Evolutionary conservation across 805 yeast genomes (phyloP).

Genomic region (Metschnikowia gelsemii): DNA sequence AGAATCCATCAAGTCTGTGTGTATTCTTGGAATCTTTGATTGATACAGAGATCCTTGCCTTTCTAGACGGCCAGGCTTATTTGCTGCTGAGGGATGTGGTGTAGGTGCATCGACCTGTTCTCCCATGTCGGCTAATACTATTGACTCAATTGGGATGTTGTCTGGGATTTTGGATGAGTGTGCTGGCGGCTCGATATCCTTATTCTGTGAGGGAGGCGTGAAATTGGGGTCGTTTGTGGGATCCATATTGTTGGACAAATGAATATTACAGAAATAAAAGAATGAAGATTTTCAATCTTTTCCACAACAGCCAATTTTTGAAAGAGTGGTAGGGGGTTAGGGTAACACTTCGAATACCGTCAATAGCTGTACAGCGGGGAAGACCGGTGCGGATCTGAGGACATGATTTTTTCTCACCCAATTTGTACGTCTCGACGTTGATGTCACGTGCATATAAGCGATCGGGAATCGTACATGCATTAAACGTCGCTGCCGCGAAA

Average conservation of each 20-base stretch:
- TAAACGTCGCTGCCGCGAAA: no score
- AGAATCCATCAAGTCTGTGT: conserved; percentile 51
- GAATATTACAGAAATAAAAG: no score
- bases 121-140: conserved; percentile 65
- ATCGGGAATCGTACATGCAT: not conserved
- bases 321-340: no score
- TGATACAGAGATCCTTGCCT: conserved; percentile 26
- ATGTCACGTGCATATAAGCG: conserved; percentile 6
- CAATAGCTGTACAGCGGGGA: not conserved
- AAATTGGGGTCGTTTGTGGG: conserved; percentile 91
- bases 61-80: conserved; percentile 6
- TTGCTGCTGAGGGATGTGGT: conserved; percentile 43
- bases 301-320: no score
- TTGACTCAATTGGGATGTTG: conserved; percentile 73
- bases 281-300: no score
- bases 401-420: not conserved
- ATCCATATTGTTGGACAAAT: no score
- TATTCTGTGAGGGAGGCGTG: conserved; percentile 75
- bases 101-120: conserved; percentile 73
- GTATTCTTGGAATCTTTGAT: conserved; percentile 51
- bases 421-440: not conserved
- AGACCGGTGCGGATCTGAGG: conserved; percentile 4
- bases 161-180: conserved; percentile 70
- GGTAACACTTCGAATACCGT: not conserved
- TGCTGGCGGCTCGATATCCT: conserved; percentile 60